Conservation (phyloP, 768 basidiomycete genomes). For the Lactarius trivialis region DNA sequence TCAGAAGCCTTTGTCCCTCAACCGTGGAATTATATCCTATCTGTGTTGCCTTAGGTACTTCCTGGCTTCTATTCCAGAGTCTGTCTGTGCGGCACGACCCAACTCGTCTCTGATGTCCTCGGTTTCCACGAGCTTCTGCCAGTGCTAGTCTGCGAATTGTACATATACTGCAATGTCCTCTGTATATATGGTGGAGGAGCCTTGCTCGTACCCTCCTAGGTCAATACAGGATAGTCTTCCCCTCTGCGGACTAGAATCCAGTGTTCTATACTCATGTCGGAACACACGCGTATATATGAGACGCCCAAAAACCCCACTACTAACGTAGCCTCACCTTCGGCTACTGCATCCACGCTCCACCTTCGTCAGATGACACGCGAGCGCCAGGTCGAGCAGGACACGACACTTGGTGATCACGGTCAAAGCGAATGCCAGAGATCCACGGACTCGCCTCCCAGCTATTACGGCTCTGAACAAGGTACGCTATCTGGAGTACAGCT, state of each 20-base stretch:
- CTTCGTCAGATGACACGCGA: slow-evolving; percentile 3
- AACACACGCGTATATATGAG: not conserved
- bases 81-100: not conserved
- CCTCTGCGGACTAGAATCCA: not conserved
- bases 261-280: not conserved
- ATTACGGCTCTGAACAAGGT: not conserved
- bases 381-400: not conserved
- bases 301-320: not conserved
- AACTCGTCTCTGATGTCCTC: too few species aligned
- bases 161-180: too few species aligned
- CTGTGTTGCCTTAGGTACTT: too few species aligned
- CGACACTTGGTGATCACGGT: slow-evolving; percentile 7
- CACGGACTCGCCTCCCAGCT: not conserved
- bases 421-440: slow-evolving; percentile 15
- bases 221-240: not conserved
- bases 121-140: too few species aligned
- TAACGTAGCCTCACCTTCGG: not conserved
- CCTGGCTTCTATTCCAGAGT: too few species aligned
- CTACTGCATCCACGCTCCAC: not conserved
- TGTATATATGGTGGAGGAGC: not conserved
- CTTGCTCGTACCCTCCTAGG: not conserved
- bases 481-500: too few species aligned
- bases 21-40: too few species aligned
- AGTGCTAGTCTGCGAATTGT: too few species aligned
- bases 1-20: too few species aligned